Conservation (phyloP, 768 basidiomycete genomes). For the Paxillus involutus region DNA sequence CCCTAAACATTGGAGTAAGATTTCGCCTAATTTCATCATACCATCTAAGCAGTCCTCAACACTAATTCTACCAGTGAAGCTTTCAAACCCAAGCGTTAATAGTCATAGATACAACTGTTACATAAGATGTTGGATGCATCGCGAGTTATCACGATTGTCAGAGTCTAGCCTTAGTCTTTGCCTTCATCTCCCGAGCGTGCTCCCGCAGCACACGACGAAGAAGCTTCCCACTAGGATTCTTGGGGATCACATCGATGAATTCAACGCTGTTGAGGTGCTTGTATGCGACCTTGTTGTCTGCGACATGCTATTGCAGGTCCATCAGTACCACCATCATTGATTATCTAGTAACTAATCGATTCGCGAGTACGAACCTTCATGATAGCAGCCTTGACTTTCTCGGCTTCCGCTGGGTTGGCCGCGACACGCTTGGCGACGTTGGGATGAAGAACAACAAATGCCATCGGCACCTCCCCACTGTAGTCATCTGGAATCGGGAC, state of each 20-base stretch:
- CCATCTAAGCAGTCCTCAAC: too few species aligned
- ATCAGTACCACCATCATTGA: constrained; percentile 1
- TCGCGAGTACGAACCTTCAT: constrained; percentile 37
- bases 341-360: not conserved
- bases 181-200: constrained; percentile 37
- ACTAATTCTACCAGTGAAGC: too few species aligned
- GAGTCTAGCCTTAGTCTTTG: constrained; percentile 23
- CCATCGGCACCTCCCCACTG: constrained; percentile 70
- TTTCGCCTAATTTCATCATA: too few species aligned
- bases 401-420: constrained; percentile 26
- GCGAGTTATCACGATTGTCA: constrained; percentile 1
- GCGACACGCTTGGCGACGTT: constrained; percentile 38
- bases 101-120: too few species aligned
- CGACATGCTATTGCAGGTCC: constrained; percentile 43
- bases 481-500: constrained; percentile 68
- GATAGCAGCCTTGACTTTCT: constrained; percentile 45
- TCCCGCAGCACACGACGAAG: constrained; percentile 53
- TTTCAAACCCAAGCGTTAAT: too few species aligned
- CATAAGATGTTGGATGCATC: too few species aligned
- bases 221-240: constrained; percentile 62
- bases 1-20: too few species aligned
- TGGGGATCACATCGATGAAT: constrained; percentile 54
- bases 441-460: constrained; percentile 56
- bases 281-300: constrained; percentile 53
- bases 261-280: constrained; percentile 63